Evolutionary conservation across 768 basidiomycete species (phyloP), one percentile per base, ranked within the genome.

Genomic region (Plicaturopsis crispa): DNA sequence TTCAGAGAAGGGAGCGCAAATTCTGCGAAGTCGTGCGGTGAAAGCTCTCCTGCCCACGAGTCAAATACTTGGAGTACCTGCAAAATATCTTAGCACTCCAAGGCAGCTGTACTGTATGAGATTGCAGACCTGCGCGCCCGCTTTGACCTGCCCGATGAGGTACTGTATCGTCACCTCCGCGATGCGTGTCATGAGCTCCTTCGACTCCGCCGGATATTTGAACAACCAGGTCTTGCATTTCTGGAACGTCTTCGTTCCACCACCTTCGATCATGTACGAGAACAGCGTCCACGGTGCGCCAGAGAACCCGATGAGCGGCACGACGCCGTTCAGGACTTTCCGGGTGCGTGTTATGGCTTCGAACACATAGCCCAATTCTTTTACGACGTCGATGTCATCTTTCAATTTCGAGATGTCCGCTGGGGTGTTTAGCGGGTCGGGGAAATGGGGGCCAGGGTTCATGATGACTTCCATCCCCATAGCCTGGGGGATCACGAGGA

Each of bases 201-300:
- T 81, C 33, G 87, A 86, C 60, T 84, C 82, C 45, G 83, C 74
- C 1, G 93, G 92, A 54, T 90, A 76, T 53, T 80, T 84, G 70
- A 89, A 98, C 5, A 97, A 56, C 94, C 96, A 99, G 0, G 84
- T 79, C 65, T 99, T 99, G 24, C 79, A 76, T 60, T 93, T 92
- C 45, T 87, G 83, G 49, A 88, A 76, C 11, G 86, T 87, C 62
- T 91, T 92, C 59, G 78, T 87, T 6, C 85, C 85, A 4, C 93
- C 94, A 6, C 96, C 96, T 59, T 98, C 96, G 51, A 96, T 75
- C 96, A 99, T 99, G 59, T 98, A 99, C 16, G 83, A 78, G 65
- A 99, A 92, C 37, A 98, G 74, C 3, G 96, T 99, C 96, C 96
- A 98, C 2, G 96, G 96, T 1, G 91, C 92, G 28, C 94, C 96